These are phyloP conservation scores for Coemansia sp. DNA, from an alignment of 192 early-diverging fungal genomes.

Conservation along the genomic window DNA sequence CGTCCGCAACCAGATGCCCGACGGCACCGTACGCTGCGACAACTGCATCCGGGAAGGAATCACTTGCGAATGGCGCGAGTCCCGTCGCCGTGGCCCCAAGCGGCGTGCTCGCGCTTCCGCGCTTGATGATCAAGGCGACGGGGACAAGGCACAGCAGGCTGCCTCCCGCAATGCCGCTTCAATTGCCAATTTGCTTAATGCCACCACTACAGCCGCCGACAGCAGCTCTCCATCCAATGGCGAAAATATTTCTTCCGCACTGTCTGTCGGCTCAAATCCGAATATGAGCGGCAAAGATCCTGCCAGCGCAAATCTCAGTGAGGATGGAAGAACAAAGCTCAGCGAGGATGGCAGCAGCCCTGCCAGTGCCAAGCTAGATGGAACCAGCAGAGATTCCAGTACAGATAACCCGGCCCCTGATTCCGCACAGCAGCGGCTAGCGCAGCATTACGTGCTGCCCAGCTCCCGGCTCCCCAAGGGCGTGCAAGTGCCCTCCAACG, in stretches of 20 bases:
- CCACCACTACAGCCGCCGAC: constrained; percentile 4
- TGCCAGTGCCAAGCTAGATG: not conserved
- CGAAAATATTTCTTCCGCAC: too few relatives aligned
- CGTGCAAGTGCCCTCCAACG: constrained; percentile 4
- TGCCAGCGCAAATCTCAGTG: not conserved
- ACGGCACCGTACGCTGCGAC: constrained; percentile 31
- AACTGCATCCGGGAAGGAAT: constrained; percentile 39
- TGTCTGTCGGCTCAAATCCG: not conserved
- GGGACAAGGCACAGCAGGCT: not conserved
- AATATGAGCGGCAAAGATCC: not conserved
- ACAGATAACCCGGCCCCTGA: too few relatives aligned
- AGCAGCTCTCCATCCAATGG: not conserved
- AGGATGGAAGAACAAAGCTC: too few relatives aligned
- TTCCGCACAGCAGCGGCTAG: not conserved
- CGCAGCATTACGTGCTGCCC: constrained; percentile 10
- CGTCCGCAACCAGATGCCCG: constrained; percentile 32
- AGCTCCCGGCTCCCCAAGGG: constrained; percentile 6
- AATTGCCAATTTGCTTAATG: constrained; percentile 31
- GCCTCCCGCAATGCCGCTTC: constrained; percentile 8
- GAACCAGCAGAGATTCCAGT: too few relatives aligned
- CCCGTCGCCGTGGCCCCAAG: constrained; percentile 32
- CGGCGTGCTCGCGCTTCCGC: not conserved
- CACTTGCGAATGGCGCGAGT: constrained; percentile 28
- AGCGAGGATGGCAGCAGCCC: too few relatives aligned
- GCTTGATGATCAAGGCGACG: not conserved